Base-by-base conservation (phyloP, 2,329 filamentous ascomycete species). In the Fusarium sulawesiense region DNA sequence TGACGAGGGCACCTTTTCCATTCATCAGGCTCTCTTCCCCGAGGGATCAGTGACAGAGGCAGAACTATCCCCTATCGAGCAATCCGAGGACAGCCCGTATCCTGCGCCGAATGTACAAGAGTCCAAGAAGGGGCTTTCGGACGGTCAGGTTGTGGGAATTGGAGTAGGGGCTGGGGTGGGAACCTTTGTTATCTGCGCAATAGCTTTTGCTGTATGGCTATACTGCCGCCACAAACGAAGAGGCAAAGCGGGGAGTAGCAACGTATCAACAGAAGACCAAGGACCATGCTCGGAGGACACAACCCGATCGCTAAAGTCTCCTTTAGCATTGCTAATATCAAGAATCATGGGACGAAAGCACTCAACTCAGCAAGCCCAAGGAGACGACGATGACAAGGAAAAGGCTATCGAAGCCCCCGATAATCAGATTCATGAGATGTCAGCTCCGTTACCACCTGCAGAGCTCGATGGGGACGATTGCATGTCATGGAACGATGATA, bases 1-100 rank as follows among this genome's bases (percentile, higher is more conserved):
- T 72, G 87, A 89, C 64, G 81, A 82, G 37, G 80, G 78, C 18
- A 76, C 77, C 14, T 89, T 88, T 75, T 86, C 85, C 2, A 72
- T 91, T 25, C 83, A 88, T 57, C 85, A 89, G 71, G 87, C 88
- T 12, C 73, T 74, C 53, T 86, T 88, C 73, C 84, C 88, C n/a
- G 69, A 80, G 48, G 75, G 82, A 14, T 80, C 83, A 4, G 66
- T 74, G 34, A 76, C 64, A 14, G 81, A 82, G 66, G 82, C 79
- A 29, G 82, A 80, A 37, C 75, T 86, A 29, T 74, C 80, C 21
- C 75, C 76, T 14, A 84, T 87, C 41, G 75, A 79, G 14, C 81
- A 82, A 45, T 79, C 83, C 0, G 72, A 77, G 9, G 80, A 83
- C 63, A 87, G 85, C 61, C 81, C 83, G 3, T 87, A 85, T 66